These are phyloP conservation scores for Cordyceps cicadae DNA, from an alignment of 2,329 filamentous ascomycete species.

Conservation along the genomic window DNA sequence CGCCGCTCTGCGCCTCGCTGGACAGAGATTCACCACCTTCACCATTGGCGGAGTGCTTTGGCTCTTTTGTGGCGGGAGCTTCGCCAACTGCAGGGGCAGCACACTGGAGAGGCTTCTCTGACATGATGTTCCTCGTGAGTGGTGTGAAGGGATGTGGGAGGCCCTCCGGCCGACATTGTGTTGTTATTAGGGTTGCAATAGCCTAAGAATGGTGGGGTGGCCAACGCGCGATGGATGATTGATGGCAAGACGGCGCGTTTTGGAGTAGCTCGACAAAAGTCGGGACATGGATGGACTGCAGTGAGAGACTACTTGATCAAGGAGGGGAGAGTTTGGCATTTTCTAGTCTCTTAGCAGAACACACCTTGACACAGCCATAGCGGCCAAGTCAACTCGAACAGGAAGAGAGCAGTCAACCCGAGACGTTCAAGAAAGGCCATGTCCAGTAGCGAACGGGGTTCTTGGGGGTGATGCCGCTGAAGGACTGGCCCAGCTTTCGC, in stretches of 20 bases:
- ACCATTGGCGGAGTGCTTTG: not conserved
- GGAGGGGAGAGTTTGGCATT: not conserved
- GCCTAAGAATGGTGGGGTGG: not conserved
- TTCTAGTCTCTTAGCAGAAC: not conserved
- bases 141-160: not conserved
- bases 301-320: not conserved
- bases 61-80: not conserved
- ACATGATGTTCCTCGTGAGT: not conserved
- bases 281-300: too few relatives aligned
- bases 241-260: not conserved
- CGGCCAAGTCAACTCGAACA: not conserved
- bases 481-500: too few relatives aligned
- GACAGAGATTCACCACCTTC: constrained; percentile 14
- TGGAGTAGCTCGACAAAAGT: too few relatives aligned
- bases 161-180: not conserved
- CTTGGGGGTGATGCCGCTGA: too few relatives aligned
- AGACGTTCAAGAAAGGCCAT: too few relatives aligned
- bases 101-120: not conserved
- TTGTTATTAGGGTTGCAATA: not conserved
- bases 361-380: not conserved
- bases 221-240: not conserved
- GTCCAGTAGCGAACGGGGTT: too few relatives aligned
- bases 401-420: too few relatives aligned
- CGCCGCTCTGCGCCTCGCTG: constrained; percentile 24
- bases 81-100: not conserved